A percentile compares a stretch with the other conserved stretches of the same genome.
Evolutionary conservation across 352 stramenopile species (phyloP).

Genomic region (Phytophthora pini): DNA sequence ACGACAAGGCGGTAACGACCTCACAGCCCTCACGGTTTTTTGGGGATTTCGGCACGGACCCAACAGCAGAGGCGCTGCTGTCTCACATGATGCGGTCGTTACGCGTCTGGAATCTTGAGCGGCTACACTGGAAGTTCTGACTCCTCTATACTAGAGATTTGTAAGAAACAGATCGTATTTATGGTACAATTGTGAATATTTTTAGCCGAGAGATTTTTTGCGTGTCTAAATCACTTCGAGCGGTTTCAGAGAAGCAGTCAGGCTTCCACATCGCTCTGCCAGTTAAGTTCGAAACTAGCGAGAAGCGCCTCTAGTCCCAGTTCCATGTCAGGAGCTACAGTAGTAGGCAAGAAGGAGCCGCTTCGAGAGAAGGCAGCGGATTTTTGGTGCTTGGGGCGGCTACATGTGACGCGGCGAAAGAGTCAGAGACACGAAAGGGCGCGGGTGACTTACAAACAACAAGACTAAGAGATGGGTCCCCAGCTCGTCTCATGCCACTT

Average conservation of each 20-base stretch:
- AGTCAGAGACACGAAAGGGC: constrained; percentile 21
- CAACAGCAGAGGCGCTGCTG: neutral
- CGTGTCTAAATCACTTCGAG: constrained; percentile 3
- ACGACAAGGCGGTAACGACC: neutral
- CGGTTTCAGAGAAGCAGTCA: too few relatives aligned
- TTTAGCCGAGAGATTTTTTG: neutral
- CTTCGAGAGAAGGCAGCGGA: neutral
- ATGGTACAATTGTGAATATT: neutral
- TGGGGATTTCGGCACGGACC: neutral
- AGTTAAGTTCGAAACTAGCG: too few relatives aligned
- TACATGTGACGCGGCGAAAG: constrained; percentile 31
- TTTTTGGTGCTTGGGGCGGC: constrained; percentile 26
- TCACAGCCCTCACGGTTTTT: constrained; percentile 12
- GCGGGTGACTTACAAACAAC: constrained; percentile 14
- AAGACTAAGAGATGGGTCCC: constrained; percentile 26
- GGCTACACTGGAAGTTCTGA: constrained; percentile 1
- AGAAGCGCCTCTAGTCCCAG: too few relatives aligned
- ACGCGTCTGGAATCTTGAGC: too few relatives aligned
- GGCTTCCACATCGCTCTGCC: too few relatives aligned
- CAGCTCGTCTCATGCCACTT: constrained; percentile 23
- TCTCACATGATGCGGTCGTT: too few relatives aligned
- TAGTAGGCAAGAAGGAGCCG: neutral
- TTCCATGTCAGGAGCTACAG: neutral
- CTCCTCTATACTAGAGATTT: constrained; percentile 1
- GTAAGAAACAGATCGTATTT: neutral